Percentiles rank a stretch among this genome's conserved stretches.
phyloP scores from a whole-genome alignment of 2,329 filamentous ascomycete genomes.

The Penicillium brevicompactum region DNA sequence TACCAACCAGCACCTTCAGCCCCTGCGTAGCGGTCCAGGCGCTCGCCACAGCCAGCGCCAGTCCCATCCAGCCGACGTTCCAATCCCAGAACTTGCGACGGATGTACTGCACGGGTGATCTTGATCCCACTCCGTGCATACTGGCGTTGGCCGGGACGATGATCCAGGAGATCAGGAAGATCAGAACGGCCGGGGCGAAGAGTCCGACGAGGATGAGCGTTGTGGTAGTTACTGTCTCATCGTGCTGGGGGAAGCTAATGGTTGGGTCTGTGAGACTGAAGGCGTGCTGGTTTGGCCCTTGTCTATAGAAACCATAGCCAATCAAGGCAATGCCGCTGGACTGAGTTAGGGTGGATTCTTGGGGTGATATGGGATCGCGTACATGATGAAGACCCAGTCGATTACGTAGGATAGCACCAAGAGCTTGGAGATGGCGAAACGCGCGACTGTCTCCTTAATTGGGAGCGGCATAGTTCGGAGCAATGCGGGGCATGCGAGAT shows the following conservation, averaged over 20 bases:
- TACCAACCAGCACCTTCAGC: constrained; percentile 75
- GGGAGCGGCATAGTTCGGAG: background rate
- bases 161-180: constrained; percentile 67
- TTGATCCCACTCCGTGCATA: constrained; percentile 44
- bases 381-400: constrained; percentile 71
- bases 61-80: constrained; percentile 80
- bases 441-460: background rate
- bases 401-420: constrained; percentile 68
- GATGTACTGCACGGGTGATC: constrained; percentile 67
- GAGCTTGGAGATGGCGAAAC: constrained; percentile 45
- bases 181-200: constrained; percentile 66
- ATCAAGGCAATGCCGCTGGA: constrained; percentile 58
- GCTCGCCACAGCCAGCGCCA: constrained; percentile 70
- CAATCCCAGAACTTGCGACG: constrained; percentile 87
- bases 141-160: constrained; percentile 73
- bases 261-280: constrained; percentile 73
- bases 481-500: too few species aligned
- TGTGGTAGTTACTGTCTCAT: constrained; percentile 72
- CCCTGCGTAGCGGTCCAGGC: constrained; percentile 81
- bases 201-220: constrained; percentile 67
- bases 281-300: constrained; percentile 67
- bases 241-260: constrained; percentile 75
- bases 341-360: background rate
- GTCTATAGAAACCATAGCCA: constrained; percentile 60
- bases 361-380: constrained; percentile 22